Evolutionary conservation across 2,329 filamentous ascomycete species (phyloP).

Genomic region (Monascus ruber): DNA sequence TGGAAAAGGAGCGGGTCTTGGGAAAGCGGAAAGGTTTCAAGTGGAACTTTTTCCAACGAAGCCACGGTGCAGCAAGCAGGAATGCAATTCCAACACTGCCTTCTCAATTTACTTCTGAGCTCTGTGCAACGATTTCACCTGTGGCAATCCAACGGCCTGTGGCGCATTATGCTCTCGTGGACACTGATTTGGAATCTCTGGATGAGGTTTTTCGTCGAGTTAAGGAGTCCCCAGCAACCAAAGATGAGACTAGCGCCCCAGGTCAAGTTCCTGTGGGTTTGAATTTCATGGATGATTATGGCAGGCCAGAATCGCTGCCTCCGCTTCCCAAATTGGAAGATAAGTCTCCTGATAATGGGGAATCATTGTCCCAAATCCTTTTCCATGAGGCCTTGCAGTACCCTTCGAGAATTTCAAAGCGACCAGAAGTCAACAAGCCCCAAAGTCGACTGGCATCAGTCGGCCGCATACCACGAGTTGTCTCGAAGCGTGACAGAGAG

Average conservation of each 20-base stretch:
- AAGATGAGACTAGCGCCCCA: constrained; percentile 13
- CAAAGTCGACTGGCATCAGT: constrained; percentile 66
- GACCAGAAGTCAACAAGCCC: constrained; percentile 20
- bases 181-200: constrained; percentile 31
- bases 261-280: constrained; percentile 17
- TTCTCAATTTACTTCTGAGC: constrained; percentile 15
- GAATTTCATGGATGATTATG: constrained; percentile 21
- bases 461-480: constrained; percentile 73
- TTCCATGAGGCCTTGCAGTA: constrained; percentile 17
- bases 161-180: constrained; percentile 49
- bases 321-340: constrained; percentile 28
- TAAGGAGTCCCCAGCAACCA: constrained; percentile 29
- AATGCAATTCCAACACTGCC: constrained; percentile 11
- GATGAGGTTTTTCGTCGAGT: constrained; percentile 28
- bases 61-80: constrained; percentile 15
- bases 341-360: constrained; percentile 17
- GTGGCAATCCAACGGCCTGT: constrained; percentile 32
- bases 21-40: constrained; percentile 28
- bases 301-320: constrained; percentile 30
- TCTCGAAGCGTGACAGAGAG: constrained; percentile 52
- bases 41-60: constrained; percentile 51
- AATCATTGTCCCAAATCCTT: constrained; percentile 26
- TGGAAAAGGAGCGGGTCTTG: too few relatives aligned
- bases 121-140: constrained; percentile 30
- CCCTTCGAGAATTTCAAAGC: constrained; percentile 6